A percentile compares a stretch with the other conserved stretches of the same genome.
phyloP scores from a whole-genome alignment of 257 asterid species.

The Plectranthus barbatus region DNA sequence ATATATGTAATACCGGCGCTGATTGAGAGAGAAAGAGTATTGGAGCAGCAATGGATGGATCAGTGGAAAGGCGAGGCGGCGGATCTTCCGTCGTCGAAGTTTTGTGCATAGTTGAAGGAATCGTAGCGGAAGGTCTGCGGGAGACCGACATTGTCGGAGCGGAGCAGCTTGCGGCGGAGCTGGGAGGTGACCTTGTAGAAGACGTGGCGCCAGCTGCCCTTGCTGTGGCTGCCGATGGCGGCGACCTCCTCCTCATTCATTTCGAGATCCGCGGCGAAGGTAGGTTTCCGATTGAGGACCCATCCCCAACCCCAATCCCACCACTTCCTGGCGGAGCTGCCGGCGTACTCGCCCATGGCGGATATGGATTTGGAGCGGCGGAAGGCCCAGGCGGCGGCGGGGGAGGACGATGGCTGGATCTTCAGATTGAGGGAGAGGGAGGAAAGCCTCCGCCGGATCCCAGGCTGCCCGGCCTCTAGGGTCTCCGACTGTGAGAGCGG shows the following conservation, averaged over 20 bases:
- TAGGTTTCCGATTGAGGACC: slow-evolving; percentile 67
- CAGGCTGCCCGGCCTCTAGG: slow-evolving; percentile 2
- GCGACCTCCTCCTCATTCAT: slow-evolving; percentile 69
- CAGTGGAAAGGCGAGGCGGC: slow-evolving; percentile 12
- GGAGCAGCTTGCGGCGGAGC: slow-evolving; percentile 49
- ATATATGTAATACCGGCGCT: not conserved
- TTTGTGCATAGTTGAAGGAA: slow-evolving; percentile 35
- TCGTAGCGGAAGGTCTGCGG: slow-evolving; percentile 69
- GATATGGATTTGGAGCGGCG: slow-evolving; percentile 66
- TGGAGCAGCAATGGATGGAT: not conserved
- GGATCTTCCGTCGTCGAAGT: slow-evolving; percentile 29
- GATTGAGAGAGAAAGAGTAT: too few relatives aligned
- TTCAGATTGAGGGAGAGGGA: slow-evolving; percentile 50
- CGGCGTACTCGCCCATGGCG: slow-evolving; percentile 38
- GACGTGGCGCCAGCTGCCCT: slow-evolving; percentile 79
- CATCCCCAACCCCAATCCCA: slow-evolving; percentile 79
- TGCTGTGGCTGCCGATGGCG: slow-evolving; percentile 56
- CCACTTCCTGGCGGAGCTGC: slow-evolving; percentile 57
- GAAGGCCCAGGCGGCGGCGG: slow-evolving; percentile 32
- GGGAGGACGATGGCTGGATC: slow-evolving; percentile 32
- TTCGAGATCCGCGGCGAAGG: slow-evolving; percentile 78
- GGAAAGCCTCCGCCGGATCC: slow-evolving; percentile 57
- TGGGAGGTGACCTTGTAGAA: slow-evolving; percentile 55
- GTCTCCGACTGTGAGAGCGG: slow-evolving; percentile 40
- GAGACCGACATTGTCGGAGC: slow-evolving; percentile 49